These are phyloP conservation scores for Thinopyrum elongatum DNA, from an alignment of 176 grass and related monocot species.

Conservation along the genomic window DNA sequence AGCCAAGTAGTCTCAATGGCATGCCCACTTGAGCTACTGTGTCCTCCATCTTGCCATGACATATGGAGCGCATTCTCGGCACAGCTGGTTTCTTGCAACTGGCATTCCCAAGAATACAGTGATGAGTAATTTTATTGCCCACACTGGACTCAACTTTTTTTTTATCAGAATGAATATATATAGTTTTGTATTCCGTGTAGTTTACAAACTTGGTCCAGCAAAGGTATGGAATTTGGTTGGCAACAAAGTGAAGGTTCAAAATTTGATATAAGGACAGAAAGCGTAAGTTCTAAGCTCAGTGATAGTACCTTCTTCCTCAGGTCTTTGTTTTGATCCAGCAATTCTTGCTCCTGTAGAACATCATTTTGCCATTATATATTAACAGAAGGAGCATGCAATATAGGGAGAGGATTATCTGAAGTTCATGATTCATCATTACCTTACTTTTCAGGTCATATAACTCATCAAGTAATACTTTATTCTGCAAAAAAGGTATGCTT, in stretches of 20 bases:
- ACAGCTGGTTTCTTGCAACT: constrained; percentile 38
- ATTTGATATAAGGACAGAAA: background rate
- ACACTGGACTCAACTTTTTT: background rate
- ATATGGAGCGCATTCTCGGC: constrained; percentile 28
- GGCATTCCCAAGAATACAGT: constrained; percentile 9
- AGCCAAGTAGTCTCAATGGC: constrained; percentile 17
- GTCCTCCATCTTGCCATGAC: constrained; percentile 43
- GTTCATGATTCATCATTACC: constrained; percentile 33
- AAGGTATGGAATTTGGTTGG: background rate
- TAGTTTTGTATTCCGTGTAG: background rate
- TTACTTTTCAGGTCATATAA: constrained; percentile 77
- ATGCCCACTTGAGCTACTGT: constrained; percentile 38
- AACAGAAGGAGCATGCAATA: background rate
- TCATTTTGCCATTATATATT: background rate
- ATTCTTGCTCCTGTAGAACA: constrained; percentile 61
- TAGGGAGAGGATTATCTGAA: background rate
- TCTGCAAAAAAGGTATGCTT: constrained; percentile 35
- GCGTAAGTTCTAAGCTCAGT: background rate
- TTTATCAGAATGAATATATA: background rate
- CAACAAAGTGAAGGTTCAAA: background rate
- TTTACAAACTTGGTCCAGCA: background rate
- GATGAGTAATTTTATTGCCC: background rate
- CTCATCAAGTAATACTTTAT: constrained; percentile 62
- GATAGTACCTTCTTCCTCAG: constrained; percentile 63
- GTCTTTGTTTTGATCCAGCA: constrained; percentile 62